Conservation (phyloP, 192 early-diverging fungal genomes). For the Coemansia interrupta region DNA sequence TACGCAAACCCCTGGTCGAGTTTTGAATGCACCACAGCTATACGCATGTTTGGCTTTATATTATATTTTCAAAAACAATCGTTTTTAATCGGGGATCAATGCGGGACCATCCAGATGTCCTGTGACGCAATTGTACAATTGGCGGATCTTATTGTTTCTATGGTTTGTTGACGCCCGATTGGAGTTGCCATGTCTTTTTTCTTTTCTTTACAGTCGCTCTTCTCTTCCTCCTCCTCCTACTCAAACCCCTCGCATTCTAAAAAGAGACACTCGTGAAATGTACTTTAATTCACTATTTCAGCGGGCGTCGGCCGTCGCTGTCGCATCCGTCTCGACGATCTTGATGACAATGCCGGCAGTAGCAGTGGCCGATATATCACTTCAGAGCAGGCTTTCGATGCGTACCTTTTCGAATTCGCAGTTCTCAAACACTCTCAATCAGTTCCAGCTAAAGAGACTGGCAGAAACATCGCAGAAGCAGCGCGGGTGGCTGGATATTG, state of each 20-base stretch:
- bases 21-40: no score
- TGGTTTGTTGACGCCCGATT: no score
- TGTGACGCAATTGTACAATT: no score
- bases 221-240: no score
- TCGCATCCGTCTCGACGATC: constrained; percentile 6
- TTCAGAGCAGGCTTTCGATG: constrained; percentile 14
- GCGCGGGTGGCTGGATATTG: constrained; percentile 33
- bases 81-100: no score
- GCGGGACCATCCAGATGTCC: no score
- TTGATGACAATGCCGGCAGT: not conserved
- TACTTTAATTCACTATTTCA: constrained; percentile 5
- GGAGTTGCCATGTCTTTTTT: no score
- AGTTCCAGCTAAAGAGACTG: constrained; percentile 29
- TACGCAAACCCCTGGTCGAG: no score
- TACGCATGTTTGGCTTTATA: no score
- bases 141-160: no score
- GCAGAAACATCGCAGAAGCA: constrained; percentile 16
- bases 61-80: no score
- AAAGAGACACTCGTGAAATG: not conserved
- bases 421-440: constrained; percentile 29
- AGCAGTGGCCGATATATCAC: not conserved
- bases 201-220: no score
- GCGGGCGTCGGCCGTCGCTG: constrained; percentile 7
- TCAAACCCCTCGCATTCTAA: not conserved
- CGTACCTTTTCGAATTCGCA: constrained; percentile 30